Percentiles rank a stretch among this genome's conserved stretches.
Evolutionary conservation across 2,329 filamentous ascomycete species (phyloP).

Genomic region (Tolypocladium capitatum): DNA sequence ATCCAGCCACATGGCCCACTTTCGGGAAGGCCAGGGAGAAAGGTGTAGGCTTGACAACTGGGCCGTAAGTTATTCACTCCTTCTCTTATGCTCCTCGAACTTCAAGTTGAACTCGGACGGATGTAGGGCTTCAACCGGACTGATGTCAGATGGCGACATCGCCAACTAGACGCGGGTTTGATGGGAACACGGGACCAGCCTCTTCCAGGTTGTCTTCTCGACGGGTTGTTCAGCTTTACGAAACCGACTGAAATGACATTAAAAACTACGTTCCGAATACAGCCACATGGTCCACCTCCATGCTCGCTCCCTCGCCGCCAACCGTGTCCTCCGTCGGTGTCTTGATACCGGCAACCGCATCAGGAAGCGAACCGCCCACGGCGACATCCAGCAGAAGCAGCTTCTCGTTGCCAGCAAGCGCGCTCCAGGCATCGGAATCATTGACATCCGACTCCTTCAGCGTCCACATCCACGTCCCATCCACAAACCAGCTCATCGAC

Average conservation of each 20-base stretch:
- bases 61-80: too few species aligned
- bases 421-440: constrained; percentile 15
- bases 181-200: too few species aligned
- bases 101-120: too few species aligned
- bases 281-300: constrained; percentile 28
- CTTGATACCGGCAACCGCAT: constrained; percentile 16
- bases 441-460: constrained; percentile 14
- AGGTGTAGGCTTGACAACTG: too few species aligned
- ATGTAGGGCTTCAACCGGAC: too few species aligned
- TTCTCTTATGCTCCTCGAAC: too few species aligned
- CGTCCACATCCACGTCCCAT: constrained; percentile 14
- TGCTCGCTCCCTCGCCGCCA: constrained; percentile 16
- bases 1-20: too few species aligned
- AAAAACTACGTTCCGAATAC: constrained; percentile 13
- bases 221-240: background rate
- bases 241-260: background rate
- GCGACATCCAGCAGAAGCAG: constrained; percentile 27
- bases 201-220: background rate
- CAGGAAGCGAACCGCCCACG: constrained; percentile 23
- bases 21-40: too few species aligned
- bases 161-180: background rate
- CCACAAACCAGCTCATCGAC: constrained; percentile 21
- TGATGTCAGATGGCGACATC: background rate
- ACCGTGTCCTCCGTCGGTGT: constrained; percentile 20
- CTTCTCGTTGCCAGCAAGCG: constrained; percentile 15